Evolutionary conservation across 805 yeast species (phyloP).

Genomic region (Candida dajiaensis): DNA sequence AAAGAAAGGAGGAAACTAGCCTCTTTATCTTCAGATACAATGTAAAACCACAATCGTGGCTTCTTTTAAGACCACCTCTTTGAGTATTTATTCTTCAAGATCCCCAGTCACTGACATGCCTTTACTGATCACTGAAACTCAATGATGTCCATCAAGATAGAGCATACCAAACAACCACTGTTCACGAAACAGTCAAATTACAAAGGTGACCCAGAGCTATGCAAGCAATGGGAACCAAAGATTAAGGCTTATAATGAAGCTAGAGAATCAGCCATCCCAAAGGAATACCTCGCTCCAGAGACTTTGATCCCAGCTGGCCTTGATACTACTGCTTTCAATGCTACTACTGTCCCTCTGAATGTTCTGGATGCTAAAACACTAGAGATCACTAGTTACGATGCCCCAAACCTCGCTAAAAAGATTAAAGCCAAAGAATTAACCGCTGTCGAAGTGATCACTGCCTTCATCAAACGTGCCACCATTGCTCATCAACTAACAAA

Average conservation of each 20-base stretch:
- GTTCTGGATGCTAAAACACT: constrained; percentile 15
- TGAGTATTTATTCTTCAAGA: neutral
- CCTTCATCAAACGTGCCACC: constrained; percentile 42
- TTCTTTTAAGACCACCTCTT: no score
- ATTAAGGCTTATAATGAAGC: constrained; percentile 19
- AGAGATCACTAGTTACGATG: constrained; percentile 18
- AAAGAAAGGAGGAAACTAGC: no score
- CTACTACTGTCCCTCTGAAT: constrained; percentile 17
- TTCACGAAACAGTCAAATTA: constrained; percentile 2
- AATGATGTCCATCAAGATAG: constrained; percentile 3
- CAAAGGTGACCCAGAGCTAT: constrained; percentile 15
- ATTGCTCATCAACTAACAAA: constrained; percentile 60
- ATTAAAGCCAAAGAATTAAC: constrained; percentile 15
- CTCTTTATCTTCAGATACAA: no score
- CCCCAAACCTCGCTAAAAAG: constrained; percentile 15
- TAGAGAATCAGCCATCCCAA: constrained; percentile 16
- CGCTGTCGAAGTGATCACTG: constrained; percentile 15
- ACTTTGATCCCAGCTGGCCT: constrained; percentile 18
- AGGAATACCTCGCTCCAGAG: constrained; percentile 18
- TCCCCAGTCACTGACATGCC: neutral
- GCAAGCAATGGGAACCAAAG: constrained; percentile 21
- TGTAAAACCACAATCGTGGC: no score
- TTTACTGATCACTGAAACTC: no score
- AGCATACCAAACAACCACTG: constrained; percentile 17
- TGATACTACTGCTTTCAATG: constrained; percentile 18